Conservation (phyloP, 768 basidiomycete genomes). For the Amanita exitialis region DNA sequence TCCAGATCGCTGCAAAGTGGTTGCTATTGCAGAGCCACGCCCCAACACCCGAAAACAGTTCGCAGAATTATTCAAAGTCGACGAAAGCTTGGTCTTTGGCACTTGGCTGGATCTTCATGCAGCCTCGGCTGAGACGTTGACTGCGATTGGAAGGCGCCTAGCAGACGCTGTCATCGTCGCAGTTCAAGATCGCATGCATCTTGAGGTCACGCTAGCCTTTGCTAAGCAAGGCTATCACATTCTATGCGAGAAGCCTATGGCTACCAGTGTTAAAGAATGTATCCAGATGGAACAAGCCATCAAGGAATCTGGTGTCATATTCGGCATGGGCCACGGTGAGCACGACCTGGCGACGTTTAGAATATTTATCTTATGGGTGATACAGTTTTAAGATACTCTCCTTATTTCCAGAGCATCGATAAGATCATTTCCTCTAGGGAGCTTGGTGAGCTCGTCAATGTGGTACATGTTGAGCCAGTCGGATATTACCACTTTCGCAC, state of each 20-base stretch:
- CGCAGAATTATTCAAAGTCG: slow-evolving; percentile 45
- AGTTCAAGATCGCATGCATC: slow-evolving; percentile 75
- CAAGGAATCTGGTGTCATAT: slow-evolving; percentile 60
- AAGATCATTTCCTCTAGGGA: slow-evolving; percentile 58
- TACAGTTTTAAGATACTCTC: slow-evolving; percentile 79
- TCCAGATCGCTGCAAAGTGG: slow-evolving; percentile 63
- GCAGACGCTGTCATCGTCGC: slow-evolving; percentile 78
- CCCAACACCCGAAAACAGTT: slow-evolving; percentile 51
- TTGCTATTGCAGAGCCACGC: slow-evolving; percentile 81
- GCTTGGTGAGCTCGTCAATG: slow-evolving; percentile 74
- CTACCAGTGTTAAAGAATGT: slow-evolving; percentile 63
- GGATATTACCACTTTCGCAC: slow-evolving; percentile 86
- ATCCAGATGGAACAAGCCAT: slow-evolving; percentile 66
- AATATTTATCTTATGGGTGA: neutral
- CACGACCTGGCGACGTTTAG: neutral
- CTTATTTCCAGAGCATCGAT: slow-evolving; percentile 65
- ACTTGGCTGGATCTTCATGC: slow-evolving; percentile 63
- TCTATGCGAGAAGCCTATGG: slow-evolving; percentile 91
- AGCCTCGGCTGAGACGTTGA: slow-evolving; percentile 58
- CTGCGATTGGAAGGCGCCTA: slow-evolving; percentile 54
- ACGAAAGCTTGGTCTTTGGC: slow-evolving; percentile 58
- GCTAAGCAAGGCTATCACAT: slow-evolving; percentile 80
- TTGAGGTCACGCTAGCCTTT: slow-evolving; percentile 65
- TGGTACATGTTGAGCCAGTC: slow-evolving; percentile 78
- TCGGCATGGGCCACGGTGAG: slow-evolving; percentile 82